Evolutionary conservation across 2,329 filamentous ascomycete genomes (phyloP).

Genomic region (Colletotrichum magnum): DNA sequence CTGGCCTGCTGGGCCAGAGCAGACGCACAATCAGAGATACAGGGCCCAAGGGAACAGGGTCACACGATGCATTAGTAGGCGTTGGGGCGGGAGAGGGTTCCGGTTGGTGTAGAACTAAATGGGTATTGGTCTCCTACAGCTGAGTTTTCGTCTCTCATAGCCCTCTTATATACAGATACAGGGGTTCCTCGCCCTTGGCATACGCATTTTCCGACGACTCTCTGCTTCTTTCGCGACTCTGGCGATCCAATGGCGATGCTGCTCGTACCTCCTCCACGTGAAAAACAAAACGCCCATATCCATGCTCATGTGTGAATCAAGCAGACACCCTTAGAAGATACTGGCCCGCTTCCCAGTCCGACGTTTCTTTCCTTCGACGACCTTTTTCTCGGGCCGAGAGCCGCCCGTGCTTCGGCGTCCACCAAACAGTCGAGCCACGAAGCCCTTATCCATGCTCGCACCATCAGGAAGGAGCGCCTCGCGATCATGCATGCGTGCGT

Average conservation of each 20-base stretch:
- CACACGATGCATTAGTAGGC: conserved; percentile 41
- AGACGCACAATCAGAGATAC: background rate
- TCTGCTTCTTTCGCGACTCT: background rate
- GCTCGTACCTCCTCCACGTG: background rate
- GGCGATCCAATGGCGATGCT: conserved; percentile 7
- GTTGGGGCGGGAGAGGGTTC: conserved; percentile 36
- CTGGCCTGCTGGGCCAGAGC: conserved; percentile 1
- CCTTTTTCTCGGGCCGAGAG: conserved; percentile 30
- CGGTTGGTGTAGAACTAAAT: conserved; percentile 33
- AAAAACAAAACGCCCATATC: conserved; percentile 17
- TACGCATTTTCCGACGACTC: conserved; percentile 10
- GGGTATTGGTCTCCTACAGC: conserved; percentile 32
- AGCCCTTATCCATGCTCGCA: conserved; percentile 42
- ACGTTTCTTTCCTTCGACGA: conserved; percentile 27
- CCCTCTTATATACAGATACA: conserved; percentile 12
- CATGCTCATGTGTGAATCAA: background rate
- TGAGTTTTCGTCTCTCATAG: conserved; percentile 34
- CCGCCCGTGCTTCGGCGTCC: conserved; percentile 21
- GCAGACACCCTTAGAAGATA: conserved; percentile 5
- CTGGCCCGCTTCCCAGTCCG: conserved; percentile 38
- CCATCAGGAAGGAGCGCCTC: conserved; percentile 57
- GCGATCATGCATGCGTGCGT: conserved; percentile 58
- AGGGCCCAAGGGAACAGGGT: conserved; percentile 8
- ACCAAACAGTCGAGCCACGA: conserved; percentile 36
- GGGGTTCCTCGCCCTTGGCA: background rate